These are phyloP conservation scores for Delitschia confertaspora DNA, from an alignment of 495 filamentous ascomycete species.

Conservation along the genomic window DNA sequence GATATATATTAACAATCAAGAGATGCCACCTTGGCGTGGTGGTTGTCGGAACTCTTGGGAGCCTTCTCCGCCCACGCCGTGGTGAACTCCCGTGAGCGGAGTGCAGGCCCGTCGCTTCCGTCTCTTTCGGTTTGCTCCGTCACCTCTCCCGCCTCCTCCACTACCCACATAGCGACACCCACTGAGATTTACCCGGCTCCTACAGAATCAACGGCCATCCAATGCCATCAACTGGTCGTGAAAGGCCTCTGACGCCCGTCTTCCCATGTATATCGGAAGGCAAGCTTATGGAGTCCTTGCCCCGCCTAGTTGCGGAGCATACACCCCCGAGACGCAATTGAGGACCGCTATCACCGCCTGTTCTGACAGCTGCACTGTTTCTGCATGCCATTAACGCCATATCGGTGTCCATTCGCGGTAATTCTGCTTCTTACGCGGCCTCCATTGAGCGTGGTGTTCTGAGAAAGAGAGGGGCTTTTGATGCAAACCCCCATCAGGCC, in stretches of 20 bases:
- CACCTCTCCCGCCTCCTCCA: slow-evolving; percentile 17
- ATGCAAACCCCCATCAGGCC: neutral
- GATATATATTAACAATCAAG: slow-evolving; percentile 11
- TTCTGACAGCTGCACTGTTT: neutral
- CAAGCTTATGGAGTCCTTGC: neutral
- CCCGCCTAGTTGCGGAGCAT: slow-evolving; percentile 17
- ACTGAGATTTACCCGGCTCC: slow-evolving; percentile 24
- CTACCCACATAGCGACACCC: slow-evolving; percentile 1
- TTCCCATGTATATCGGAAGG: slow-evolving; percentile 4
- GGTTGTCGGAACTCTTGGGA: neutral
- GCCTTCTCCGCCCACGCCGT: slow-evolving; percentile 8
- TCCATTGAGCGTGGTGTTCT: too few species aligned
- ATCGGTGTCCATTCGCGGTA: slow-evolving; percentile 8
- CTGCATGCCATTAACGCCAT: slow-evolving; percentile 10
- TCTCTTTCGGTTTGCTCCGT: neutral
- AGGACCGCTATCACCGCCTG: slow-evolving; percentile 28
- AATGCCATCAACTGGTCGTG: slow-evolving; percentile 14
- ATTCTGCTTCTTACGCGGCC: slow-evolving; percentile 7
- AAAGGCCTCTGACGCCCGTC: neutral
- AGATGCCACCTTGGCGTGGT: neutral
- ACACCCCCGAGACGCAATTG: slow-evolving; percentile 12
- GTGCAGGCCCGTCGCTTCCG: slow-evolving; percentile 20
- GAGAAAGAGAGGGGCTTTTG: too few species aligned
- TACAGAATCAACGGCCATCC: too few species aligned
- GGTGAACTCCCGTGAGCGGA: too few species aligned